Evolutionary conservation across 208 protist genomes (phyloP).

Genomic region (Trypanosoma lewisi): DNA sequence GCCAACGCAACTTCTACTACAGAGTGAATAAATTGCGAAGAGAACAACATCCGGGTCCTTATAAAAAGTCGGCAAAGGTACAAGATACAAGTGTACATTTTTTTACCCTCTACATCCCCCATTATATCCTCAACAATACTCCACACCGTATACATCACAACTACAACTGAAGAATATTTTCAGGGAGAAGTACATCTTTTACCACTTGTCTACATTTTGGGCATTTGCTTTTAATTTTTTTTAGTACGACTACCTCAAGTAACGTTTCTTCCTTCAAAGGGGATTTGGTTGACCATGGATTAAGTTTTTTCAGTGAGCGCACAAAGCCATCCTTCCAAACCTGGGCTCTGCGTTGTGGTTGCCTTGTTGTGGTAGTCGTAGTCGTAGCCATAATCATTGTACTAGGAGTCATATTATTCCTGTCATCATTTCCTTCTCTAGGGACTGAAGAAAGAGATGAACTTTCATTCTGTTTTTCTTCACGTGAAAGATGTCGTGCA

Average conservation of each 20-base stretch:
- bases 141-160: no score
- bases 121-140: no score
- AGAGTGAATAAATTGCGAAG: no score
- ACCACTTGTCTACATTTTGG: constrained; percentile 25
- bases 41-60: no score
- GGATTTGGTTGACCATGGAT: not conserved
- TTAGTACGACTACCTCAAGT: constrained; percentile 14
- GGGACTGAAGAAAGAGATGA: not conserved
- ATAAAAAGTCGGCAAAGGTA: no score
- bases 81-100: no score
- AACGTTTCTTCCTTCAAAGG: not conserved
- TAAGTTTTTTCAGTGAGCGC: constrained; percentile 2
- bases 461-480: not conserved
- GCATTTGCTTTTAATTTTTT: constrained; percentile 34
- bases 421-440: not conserved
- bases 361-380: not conserved
- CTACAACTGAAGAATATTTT: constrained; percentile 33
- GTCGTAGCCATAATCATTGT: not conserved
- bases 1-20: no score
- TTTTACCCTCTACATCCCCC: no score
- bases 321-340: constrained; percentile 5
- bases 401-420: no score
- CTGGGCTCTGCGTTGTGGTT: not conserved
- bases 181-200: constrained; percentile 28
- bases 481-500: not conserved